Base-by-base conservation (phyloP, 2,329 filamentous ascomycete genomes). In the Epichloe aotearoae region DNA sequence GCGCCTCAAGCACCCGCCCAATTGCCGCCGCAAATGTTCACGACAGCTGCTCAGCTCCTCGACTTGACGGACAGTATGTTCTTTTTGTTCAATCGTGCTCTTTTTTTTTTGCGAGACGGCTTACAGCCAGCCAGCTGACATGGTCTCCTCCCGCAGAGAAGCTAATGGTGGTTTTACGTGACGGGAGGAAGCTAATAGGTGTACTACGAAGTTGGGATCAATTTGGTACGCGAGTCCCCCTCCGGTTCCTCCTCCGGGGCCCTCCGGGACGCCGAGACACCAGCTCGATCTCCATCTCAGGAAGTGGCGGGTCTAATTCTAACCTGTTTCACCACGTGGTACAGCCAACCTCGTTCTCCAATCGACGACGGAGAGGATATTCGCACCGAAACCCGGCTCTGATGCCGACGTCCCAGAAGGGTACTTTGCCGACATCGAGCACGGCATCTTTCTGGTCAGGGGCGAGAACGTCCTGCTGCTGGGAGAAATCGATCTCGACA, bases 381-480 rank as follows among this genome's bases (percentile, higher is more conserved):
- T 91, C 64, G 81, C 82, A 15, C 66, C 71, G 4, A 65, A 70
- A 64, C 79, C 64, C 42, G 63, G 63, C 45, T 63, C 64, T 52
- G 61, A 68, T 47, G 54, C 65, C 53, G 59, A 67, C 49, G 54
- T 64, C 46, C 67, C 57, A 50, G 65, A 58, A 54, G 70, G 59
- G 62, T 64, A 94, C 48, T 97, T 88, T 65, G 87, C 88, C 54
- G 93, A 98, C 65, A 79, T 95, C 53, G 75, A 82, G 11, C 82
- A 88, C 52, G 93, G 93, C 47, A 82, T 95, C 55, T 97, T 93
- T 70, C 79, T 97, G 37, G 88, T 98, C 44, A 79, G 93, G 53
- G 93, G 93, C 58, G 93, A 98, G 72, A 98, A 98, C 66, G 93
- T 98, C n/a, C 75, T 95, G 48, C 74, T 98, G 43, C 77, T 97